Conservation (phyloP, 1,284 basidiomycete species). For the Athelia sp. region DNA sequence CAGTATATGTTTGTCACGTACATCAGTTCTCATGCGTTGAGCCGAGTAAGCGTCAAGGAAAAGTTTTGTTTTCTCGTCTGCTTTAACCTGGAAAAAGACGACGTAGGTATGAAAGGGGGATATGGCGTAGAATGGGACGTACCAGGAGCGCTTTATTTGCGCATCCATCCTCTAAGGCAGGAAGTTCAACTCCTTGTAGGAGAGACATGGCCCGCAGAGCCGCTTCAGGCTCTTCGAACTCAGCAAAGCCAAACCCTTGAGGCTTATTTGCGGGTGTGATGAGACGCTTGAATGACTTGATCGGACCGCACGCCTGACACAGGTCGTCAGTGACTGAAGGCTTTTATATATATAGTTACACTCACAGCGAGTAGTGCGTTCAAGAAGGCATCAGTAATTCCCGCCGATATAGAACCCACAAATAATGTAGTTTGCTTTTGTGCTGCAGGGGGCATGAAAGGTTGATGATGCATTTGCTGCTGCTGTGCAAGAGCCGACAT, state of each 20-base stretch:
- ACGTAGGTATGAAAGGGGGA: constrained; percentile 33
- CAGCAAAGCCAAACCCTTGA: constrained; percentile 93
- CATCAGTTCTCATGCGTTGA: constrained; percentile 76
- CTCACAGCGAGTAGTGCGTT: constrained; percentile 75
- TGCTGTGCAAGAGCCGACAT: constrained; percentile 82
- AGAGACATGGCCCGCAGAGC: constrained; percentile 79
- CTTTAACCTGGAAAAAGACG: constrained; percentile 63
- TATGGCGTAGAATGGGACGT: constrained; percentile 31
- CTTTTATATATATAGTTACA: too few species aligned
- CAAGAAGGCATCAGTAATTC: constrained; percentile 79
- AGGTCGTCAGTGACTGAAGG: too few species aligned
- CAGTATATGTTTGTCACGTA: constrained; percentile 29
- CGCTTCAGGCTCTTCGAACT: constrained; percentile 86
- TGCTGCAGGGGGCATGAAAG: constrained; percentile 54
- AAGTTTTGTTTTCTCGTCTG: constrained; percentile 87
- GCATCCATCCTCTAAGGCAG: constrained; percentile 79
- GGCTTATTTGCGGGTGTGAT: constrained; percentile 88
- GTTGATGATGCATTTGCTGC: constrained; percentile 60
- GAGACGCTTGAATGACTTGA: constrained; percentile 86
- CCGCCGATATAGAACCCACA: constrained; percentile 93
- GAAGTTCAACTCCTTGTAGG: constrained; percentile 82
- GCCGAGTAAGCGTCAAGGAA: constrained; percentile 83
- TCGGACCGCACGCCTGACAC: constrained; percentile 88
- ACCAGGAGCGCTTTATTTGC: constrained; percentile 85
- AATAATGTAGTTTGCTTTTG: constrained; percentile 72